Base-by-base conservation (phyloP, 306 rosid genomes). In the Cajanus cajan region DNA sequence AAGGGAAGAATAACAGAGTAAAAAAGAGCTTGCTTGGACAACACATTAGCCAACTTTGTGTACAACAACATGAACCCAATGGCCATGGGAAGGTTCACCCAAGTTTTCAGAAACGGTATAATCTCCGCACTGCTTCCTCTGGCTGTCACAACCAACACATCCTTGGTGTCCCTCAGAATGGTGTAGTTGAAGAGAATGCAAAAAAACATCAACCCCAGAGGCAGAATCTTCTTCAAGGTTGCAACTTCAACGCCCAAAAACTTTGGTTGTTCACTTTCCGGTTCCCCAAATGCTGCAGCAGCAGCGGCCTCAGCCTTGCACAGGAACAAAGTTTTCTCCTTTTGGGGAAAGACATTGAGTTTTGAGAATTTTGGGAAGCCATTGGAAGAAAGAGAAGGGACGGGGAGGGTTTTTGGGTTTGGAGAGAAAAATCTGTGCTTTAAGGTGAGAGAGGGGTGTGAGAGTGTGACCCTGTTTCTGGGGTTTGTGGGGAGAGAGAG, bases 31-130 rank as follows among this genome's bases (percentile, higher is more conserved):
- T 91, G 88, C 82, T 90, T 96, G 31, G 99, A 92, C 69, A 96
- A 86, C 1, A 82, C 94, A 87, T 93, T 86, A 4, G 99, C 66
- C 87, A 96, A 36, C 45, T 93, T 93, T 16, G 94, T 90, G 62
- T 96, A 96, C 79, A 96, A 48, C 81, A 96, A 76, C 99, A 96
- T 96, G 40, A 96, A 96, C 11, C 99, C 99, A 85, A 96, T 44
- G 76, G 99, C 99, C 99, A 96, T 91, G 0, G 99, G 99, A 85
- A 96, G 88, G 64, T 96, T 96, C 65, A 96, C 99, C 99, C 99
- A 96, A 15, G 99, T 96, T 79, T 96, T 96, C 71, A 96, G 58
- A 78, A 96, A 96, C 2, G 99, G 99, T 41, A 96, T 96, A 88
- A 96, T 96, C 91, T 96, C 99, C 0, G 99, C 99, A 82, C 99